Evolutionary conservation across 139 green algal genomes (phyloP).

Genomic region (Haematococcus lacustris): DNA sequence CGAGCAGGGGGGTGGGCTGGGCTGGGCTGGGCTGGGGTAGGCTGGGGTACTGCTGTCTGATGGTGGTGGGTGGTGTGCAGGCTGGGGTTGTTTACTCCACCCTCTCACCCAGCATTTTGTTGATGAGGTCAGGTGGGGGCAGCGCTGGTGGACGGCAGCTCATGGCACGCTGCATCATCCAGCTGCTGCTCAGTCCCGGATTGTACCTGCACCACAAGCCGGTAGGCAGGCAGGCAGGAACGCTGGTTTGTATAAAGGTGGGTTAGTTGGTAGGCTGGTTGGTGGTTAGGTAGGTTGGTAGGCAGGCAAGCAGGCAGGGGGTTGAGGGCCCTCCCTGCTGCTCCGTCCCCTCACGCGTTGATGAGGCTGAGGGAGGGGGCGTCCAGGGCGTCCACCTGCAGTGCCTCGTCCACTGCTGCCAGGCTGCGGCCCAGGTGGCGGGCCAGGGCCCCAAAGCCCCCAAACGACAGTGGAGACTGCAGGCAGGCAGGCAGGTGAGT

Average conservation of each 20-base stretch:
- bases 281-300: no score
- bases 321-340: not conserved
- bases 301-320: no score
- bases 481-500: not conserved
- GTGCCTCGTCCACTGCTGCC: constrained; percentile 41
- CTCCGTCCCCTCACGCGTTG: constrained; percentile 33
- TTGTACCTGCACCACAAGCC: constrained; percentile 32
- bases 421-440: constrained; percentile 63
- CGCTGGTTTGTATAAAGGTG: not conserved
- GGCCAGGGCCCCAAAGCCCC: constrained; percentile 84
- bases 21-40: no score
- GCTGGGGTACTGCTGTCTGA: no score
- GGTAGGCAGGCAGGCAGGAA: not conserved
- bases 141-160: constrained; percentile 34
- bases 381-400: constrained; percentile 31
- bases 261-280: constrained; percentile 2
- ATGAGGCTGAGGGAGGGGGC: constrained; percentile 44
- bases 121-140: constrained; percentile 58
- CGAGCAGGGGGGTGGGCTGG: no score
- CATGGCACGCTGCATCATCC: constrained; percentile 90
- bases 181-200: constrained; percentile 50
- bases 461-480: constrained; percentile 91
- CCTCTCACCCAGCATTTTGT: constrained; percentile 48
- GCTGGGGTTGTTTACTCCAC: not conserved
- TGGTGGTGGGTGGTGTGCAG: not conserved